Conservation (phyloP, 2,329 filamentous ascomycete species). For the Ophiocordyceps camponoti-saundersi region DNA sequence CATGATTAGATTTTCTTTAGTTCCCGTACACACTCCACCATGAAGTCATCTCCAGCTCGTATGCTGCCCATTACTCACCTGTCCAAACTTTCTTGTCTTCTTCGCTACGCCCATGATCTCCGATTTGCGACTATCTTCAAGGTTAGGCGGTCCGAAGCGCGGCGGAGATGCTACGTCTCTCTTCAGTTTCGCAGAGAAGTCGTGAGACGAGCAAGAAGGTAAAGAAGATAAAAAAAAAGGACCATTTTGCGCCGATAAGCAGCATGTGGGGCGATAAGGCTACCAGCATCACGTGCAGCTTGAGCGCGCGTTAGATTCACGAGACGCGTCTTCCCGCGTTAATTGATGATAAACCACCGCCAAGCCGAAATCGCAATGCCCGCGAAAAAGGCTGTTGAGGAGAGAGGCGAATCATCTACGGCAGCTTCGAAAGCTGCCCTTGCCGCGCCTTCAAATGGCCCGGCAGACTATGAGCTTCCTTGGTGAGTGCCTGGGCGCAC, state of each 20-base stretch:
- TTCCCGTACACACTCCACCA: neutral
- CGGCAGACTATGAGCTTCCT: constrained; percentile 55
- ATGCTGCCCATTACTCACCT: constrained; percentile 21
- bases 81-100: constrained; percentile 81
- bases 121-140: neutral
- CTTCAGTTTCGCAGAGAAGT: too few relatives aligned
- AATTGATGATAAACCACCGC: constrained; percentile 13
- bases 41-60: neutral
- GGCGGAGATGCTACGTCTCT: too few relatives aligned
- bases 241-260: too few relatives aligned
- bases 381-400: constrained; percentile 25
- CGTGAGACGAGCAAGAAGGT: too few relatives aligned
- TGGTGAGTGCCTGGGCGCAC: constrained; percentile 34
- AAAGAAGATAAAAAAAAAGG: too few relatives aligned
- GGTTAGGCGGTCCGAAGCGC: too few relatives aligned
- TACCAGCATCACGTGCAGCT: neutral
- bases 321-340: constrained; percentile 20
- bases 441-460: constrained; percentile 30
- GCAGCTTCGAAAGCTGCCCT: constrained; percentile 40
- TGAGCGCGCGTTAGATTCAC: neutral
- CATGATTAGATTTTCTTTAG: neutral
- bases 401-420: constrained; percentile 43
- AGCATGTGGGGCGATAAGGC: neutral
- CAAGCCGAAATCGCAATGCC: constrained; percentile 22
- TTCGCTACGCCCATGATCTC: constrained; percentile 67